Evolutionary conservation across 495 filamentous ascomycete genomes (phyloP), one percentile per base, ranked within the genome.

Genomic region (Penicillium desertorum): DNA sequence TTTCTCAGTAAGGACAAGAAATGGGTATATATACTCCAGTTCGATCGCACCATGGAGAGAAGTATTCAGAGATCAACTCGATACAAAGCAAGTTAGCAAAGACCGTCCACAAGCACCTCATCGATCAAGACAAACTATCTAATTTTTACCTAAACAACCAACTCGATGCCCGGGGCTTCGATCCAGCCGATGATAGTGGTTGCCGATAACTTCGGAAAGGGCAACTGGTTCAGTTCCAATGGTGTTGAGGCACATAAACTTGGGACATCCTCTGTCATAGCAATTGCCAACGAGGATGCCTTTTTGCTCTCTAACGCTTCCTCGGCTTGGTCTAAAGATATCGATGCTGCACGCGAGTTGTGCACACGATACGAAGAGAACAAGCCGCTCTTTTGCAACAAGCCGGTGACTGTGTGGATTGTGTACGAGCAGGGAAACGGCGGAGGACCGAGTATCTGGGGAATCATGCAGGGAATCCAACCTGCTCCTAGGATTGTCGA

Each of bases 241-340:
- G 19, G 36, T 3, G 49, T 41, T 2, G 25, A 23, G 25, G 23
- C 25, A 1, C 19, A n/a, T n/a, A 27, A 32, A 7, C 20, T 54
- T 12, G 51, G 51, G 14, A 27, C 51, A 16, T 34, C 19, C 19
- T 45, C 41, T 7, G 42, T 54, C 4, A 30, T 43, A 5, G 51
- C 42, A 4, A 12, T 54, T 2, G 36, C 17, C 51, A 54, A 54
- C 29, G 16, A 23, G 10, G 42, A 54, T 30, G 51, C 30, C 27
- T 54, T 45, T 43, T 6, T 54, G 19, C 8, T 45, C 12, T 45
- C 29, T 36, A 45, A 36, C 29, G 19, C 19, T 14, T 45, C 51
- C 7, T 17, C 51, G 6, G 36, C 27, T 4, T 19, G 29, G 29
- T 23, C 1, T 12, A 32, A n/a, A 12, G 51, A 53, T 27, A 7